Conservation (phyloP, 176 grass and related monocot genomes). For the Cenchrus americanus region DNA sequence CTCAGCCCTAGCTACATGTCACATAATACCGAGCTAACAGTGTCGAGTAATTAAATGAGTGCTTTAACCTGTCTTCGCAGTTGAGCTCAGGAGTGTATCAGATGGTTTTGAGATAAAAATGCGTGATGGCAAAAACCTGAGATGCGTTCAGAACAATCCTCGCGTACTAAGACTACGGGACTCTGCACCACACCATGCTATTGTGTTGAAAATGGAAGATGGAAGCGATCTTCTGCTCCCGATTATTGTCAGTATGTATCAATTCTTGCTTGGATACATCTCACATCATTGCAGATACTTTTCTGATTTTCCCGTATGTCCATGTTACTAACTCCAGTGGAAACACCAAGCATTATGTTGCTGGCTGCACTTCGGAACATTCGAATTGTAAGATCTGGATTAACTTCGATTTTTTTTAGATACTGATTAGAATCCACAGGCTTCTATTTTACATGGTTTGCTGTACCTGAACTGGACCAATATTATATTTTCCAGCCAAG, state of each 20-base stretch:
- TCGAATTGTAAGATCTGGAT: constrained; percentile 64
- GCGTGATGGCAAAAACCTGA: constrained; percentile 79
- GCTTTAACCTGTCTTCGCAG: constrained; percentile 49
- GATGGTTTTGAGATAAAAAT: constrained; percentile 92
- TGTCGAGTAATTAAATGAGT: background rate
- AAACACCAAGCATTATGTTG: constrained; percentile 88
- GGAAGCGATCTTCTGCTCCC: constrained; percentile 89
- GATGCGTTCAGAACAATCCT: constrained; percentile 81
- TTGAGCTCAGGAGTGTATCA: constrained; percentile 81
- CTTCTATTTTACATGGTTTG: constrained; percentile 15
- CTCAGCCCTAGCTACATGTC: background rate
- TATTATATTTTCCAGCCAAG: constrained; percentile 62
- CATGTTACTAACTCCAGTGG: constrained; percentile 62
- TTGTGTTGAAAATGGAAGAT: constrained; percentile 97
- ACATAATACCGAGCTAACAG: background rate
- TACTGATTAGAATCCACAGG: constrained; percentile 23
- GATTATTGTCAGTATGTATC: constrained; percentile 86
- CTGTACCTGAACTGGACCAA: constrained; percentile 16
- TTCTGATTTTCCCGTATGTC: constrained; percentile 25
- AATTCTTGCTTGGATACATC: background rate
- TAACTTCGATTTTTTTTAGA: constrained; percentile 23
- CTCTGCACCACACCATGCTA: constrained; percentile 78
- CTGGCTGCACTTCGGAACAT: constrained; percentile 86
- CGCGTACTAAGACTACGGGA: constrained; percentile 71
- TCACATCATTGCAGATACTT: constrained; percentile 9